Evolutionary conservation across 1,139 yeast genomes (phyloP), one percentile per base, ranked within the genome.

Genomic region (Pichia sp.): DNA sequence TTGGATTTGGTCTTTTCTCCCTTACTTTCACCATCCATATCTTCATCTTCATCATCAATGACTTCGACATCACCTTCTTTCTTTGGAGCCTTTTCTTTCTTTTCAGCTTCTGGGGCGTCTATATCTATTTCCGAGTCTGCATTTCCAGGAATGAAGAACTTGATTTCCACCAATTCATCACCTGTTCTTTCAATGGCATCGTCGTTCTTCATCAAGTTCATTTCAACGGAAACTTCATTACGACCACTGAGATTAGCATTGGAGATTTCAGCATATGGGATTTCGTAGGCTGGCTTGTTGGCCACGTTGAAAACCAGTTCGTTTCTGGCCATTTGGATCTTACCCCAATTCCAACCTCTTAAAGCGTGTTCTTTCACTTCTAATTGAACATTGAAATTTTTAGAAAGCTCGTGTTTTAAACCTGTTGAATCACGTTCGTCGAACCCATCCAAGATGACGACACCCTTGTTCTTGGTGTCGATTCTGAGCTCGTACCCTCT

Each of bases 261-360:
- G 55, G 83, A 78, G 51, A 93, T 86, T 40, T 79, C 81, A 15
- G 76, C 63, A 65, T 91, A 93, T 5, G 98, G 97, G 40, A 94
- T 69, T 67, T 93, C 99, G 67, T 93, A 93, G 18, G 85, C 80
- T 2, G 99, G 98, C 60, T 86, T 85, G 58, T 90, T 90, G 60
- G 87, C 88, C 32, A 91, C 83, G 48, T 83, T 83, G 68, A 94
- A 91, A 30, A 89, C 79, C 67, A 93, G 73, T 65, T 93, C 99
- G 58, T 90, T 88, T 63, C 96, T 80, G 14, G 96, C 96, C 66
- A 94, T 79, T 65, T 91, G 96, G 11, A 93, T 76, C 54, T 84
- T 83, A 47, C 99, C 99, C 99, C 99, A 93, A 67, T 93, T 93
- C 99, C 99, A 93, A 36, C 99, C 99, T 68, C 97, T 80, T 57